Evolutionary conservation across 257 asterid species (phyloP), one percentile per base, ranked within the genome.

Genomic region (Solanum piurae): DNA sequence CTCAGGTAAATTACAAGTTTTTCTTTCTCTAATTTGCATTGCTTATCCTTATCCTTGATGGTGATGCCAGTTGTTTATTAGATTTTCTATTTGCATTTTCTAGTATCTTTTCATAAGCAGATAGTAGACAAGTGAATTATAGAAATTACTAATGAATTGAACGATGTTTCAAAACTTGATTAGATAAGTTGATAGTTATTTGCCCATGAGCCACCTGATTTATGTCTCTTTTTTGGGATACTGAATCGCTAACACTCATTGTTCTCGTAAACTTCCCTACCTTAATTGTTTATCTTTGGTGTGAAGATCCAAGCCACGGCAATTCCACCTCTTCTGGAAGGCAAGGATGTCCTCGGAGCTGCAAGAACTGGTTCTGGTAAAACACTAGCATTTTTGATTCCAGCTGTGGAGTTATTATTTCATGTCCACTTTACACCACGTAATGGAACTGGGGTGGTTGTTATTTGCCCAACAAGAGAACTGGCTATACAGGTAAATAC

Each of bases 321-420:
- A 16, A 94, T 97, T 86, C 98, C 98, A 31, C 98, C 98, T 29
- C 95, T 97, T 83, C 46, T 96, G 87, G 97, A 94, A 89, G 99
- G 98, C 13, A 92, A 95, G 91, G 96, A 94, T 93, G 95, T 97
- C 87, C 98, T 97, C 34, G 99, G 99, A 89, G 98, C 99, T 90
- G 99, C 99, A 89, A 93, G 99, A 89, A 96, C 99, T 18, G 99
- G 99, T 88, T 97, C 99, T 0, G 99, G 99, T 49, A 97, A 97
- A 92, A 97, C 99, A 68, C 98, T 96, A 73, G 99, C 99, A 46
- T 97, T 97, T 89, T 85, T 97, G 72, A 37, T 97, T 69, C 99
- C 99, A 1, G 98, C 98, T 58, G 93, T 97, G 49, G 99, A 97
- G 89, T 92, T 97, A 89, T 87, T 97, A 86, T 84, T 89, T 91